These are phyloP conservation scores for Phlegmacium glaucopus DNA, from an alignment of 768 basidiomycete species.

Conservation along the genomic window DNA sequence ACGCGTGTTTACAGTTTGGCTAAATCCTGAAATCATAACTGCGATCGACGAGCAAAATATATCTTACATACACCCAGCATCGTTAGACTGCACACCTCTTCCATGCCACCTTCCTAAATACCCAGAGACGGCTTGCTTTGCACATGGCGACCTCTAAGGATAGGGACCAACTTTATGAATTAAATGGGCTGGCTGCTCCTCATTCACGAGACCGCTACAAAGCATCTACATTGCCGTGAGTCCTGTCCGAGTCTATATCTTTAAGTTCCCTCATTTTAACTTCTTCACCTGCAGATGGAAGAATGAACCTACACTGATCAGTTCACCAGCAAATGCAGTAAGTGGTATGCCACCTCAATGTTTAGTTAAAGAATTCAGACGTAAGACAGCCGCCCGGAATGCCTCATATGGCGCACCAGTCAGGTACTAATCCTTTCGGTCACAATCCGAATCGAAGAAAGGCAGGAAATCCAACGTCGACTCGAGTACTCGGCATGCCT, in stretches of 20 bases:
- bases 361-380: too few species aligned
- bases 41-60: too few species aligned
- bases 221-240: too few species aligned
- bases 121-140: too few species aligned
- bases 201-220: not conserved
- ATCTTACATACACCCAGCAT: not conserved
- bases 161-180: constrained; percentile 2
- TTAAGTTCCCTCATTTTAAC: not conserved
- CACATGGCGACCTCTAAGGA: constrained; percentile 7
- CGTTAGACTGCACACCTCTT: constrained; percentile 1
- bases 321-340: not conserved
- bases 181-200: not conserved
- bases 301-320: constrained; percentile 10
- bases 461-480: not conserved
- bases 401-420: not conserved
- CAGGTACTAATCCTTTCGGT: too few species aligned
- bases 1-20: too few species aligned
- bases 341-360: too few species aligned
- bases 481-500: not conserved
- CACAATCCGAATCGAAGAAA: not conserved
- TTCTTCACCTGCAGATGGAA: constrained; percentile 12
- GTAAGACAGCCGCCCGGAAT: not conserved
- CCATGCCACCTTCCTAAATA: not conserved
- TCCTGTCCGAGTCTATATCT: not conserved
- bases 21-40: too few species aligned